Percentiles rank a stretch among this genome's conserved stretches.
Evolutionary conservation across 2,329 filamentous ascomycete species (phyloP).

Genomic region (Sphaerulina vaccinii): DNA sequence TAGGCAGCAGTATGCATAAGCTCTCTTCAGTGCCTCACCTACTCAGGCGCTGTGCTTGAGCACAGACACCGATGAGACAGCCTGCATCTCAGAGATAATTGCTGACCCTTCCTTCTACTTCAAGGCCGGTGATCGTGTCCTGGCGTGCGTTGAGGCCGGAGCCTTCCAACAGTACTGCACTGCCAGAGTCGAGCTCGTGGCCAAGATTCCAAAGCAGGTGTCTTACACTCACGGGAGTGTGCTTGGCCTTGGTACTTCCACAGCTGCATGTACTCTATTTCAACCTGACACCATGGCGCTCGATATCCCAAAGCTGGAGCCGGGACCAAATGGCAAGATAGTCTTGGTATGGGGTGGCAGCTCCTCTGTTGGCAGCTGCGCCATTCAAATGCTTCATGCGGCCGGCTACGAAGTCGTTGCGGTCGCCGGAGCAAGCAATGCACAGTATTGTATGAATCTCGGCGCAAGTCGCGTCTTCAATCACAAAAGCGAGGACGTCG

Average conservation of each 20-base stretch:
- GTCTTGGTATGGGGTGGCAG: constrained; percentile 55
- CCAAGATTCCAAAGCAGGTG: constrained; percentile 24
- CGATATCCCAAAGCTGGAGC: constrained; percentile 16
- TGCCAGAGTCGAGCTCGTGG: constrained; percentile 15
- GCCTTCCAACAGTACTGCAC: constrained; percentile 29
- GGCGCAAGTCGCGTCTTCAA: constrained; percentile 49
- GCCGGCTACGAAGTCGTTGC: constrained; percentile 50
- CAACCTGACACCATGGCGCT: constrained; percentile 17
- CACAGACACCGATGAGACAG: too few species aligned
- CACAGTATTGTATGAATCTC: constrained; percentile 45
- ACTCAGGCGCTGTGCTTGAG: too few species aligned
- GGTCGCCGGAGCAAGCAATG: constrained; percentile 46
- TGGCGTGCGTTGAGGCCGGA: constrained; percentile 12
- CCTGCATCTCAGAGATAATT: too few species aligned
- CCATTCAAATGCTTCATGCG: constrained; percentile 47
- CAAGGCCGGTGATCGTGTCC: constrained; percentile 8
- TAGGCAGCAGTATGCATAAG: too few species aligned
- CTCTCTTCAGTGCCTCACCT: too few species aligned
- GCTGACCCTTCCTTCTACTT: too few species aligned
- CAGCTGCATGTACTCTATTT: constrained; percentile 26
- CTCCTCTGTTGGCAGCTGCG: constrained; percentile 47
- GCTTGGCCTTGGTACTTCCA: constrained; percentile 26
- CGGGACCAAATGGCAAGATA: constrained; percentile 34
- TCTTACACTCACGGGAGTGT: constrained; percentile 24
- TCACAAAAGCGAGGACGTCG: constrained; percentile 42